Evolutionary conservation across 306 rosid species (phyloP), one percentile per base, ranked within the genome.

Genomic region (Alnus glutinosa): DNA sequence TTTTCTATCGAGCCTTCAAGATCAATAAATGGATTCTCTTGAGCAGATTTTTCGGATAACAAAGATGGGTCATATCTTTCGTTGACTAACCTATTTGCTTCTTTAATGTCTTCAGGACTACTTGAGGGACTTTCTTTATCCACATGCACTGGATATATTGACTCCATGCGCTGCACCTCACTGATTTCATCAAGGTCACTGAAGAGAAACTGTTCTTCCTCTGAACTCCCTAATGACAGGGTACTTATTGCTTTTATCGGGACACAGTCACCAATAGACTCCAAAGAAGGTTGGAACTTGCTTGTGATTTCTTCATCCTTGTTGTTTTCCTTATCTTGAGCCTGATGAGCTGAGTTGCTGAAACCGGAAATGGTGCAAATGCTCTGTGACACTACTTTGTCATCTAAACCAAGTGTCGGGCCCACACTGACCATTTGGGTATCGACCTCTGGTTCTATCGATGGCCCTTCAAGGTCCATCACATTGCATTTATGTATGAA

Each of bases 181-280:
- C 32, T 16, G 72, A 42, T 76, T 81, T 88, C 93, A 3, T 92
- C 97, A 81, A 85, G 77, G 81, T 90, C 92, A 74, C 92, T 75
- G 68, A 89, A 91, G 79, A 76, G 74, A 69, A 96, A 89, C 76
- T 78, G 84, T 68, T 85, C 85, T 47, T 91, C 96, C 73, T 83
- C 90, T 76, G 72, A 78, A 84, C 80, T 75, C 62, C 75, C 47
- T 10, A 84, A 81, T 71, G 75, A 71, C 59, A 82, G 66, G 74
- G 55, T 80, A 28, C 61, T 80, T 73, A 80, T 36, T 54, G 74
- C 67, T 83, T 92, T 79, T 74, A 80, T 64, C 14, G 69, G 19
- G 19, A 79, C 79, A 79, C 37, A 72, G 75, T 80, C 81, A 30
- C 74, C 62, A 81, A 74, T 3, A 14, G 86, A 83, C 71, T 79